phyloP scores from a whole-genome alignment of 2,329 filamentous ascomycete species.

The Diaporthe amygdali region DNA sequence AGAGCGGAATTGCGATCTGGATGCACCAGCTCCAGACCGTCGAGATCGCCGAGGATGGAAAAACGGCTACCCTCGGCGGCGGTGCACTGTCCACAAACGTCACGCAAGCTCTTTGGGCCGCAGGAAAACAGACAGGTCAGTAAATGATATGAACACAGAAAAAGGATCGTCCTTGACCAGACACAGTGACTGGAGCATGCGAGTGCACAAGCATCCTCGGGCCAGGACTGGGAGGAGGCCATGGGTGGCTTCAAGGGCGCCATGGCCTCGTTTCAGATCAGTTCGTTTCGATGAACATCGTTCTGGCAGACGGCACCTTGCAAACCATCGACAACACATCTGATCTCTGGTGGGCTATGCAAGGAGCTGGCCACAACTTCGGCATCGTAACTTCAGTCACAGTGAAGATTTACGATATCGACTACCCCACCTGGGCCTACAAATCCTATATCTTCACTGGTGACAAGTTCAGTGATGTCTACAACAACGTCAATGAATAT shows the following conservation, averaged over 20 bases:
- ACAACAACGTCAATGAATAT: constrained; percentile 42
- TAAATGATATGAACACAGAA: no score
- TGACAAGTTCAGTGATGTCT: constrained; percentile 49
- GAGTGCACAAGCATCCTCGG: constrained; percentile 49
- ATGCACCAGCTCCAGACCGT: constrained; percentile 50
- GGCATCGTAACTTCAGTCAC: constrained; percentile 59
- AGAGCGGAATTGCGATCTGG: constrained; percentile 56
- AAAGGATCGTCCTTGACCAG: not conserved
- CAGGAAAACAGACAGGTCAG: constrained; percentile 47
- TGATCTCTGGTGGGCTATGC: constrained; percentile 63
- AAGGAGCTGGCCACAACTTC: constrained; percentile 65
- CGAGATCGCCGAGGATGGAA: constrained; percentile 44
- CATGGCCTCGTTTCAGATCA: constrained; percentile 60
- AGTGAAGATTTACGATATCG: constrained; percentile 53
- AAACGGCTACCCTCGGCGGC: constrained; percentile 53
- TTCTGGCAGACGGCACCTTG: constrained; percentile 53
- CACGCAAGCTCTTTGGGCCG: constrained; percentile 53
- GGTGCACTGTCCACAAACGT: constrained; percentile 52
- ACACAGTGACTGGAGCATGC: constrained; percentile 53
- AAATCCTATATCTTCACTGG: constrained; percentile 50
- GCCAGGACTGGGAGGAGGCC: constrained; percentile 61
- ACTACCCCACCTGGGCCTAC: constrained; percentile 46
- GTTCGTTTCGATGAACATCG: constrained; percentile 55
- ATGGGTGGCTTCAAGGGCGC: constrained; percentile 58
- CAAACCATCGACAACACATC: constrained; percentile 44